Base-by-base conservation (phyloP, 2,329 filamentous ascomycete genomes). In the Albophoma yamanashiensis region DNA sequence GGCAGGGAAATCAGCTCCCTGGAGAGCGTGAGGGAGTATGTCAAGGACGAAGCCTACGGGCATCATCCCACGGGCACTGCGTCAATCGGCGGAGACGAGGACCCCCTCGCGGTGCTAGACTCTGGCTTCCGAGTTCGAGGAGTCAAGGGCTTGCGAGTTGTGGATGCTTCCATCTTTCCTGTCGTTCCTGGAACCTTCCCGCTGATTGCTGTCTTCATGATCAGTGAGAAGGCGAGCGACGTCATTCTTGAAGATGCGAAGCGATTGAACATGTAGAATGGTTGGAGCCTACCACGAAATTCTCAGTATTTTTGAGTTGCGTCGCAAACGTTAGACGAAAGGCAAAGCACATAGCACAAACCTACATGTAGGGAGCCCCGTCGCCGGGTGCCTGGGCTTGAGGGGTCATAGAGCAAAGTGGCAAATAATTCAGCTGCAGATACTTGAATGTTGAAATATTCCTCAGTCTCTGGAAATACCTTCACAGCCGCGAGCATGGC, bases 41-140 rank as follows among this genome's bases (percentile, higher is more conserved):
- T 57, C 42, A 57, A 47, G 56, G 20, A 56, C 55, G 74, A 81
- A 53, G 75, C 79, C 1, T 84, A 80, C 74, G 81, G 81, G 0
- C 82, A 85, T 66, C 83, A 86, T 67, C 79, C 81, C 2, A 80
- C 78, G 0, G 81, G 80, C 64, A 84, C 82, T 0, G 80, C 76
- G 50, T 75, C 80, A 1, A 86, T 87, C 60, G 83, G 84, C 2
- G 72, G 75, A 0, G 79, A 81, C 34, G 73, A 72, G 22, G 82
- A 87, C 65, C 69, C 74, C 1, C 78, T 77, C 68, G 83, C 82
- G 1, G 82, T 86, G 5, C 67, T 87, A 56, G 82, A 87, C 68
- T 76, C 73, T 0, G 74, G 80, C 57, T 85, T 87, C 67, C 74
- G 77, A 15, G 84, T 88, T 0, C 73, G 79, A 11, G 82, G 82